Evolutionary conservation across 768 basidiomycete species (phyloP).

Genomic region (Boletus sp.): DNA sequence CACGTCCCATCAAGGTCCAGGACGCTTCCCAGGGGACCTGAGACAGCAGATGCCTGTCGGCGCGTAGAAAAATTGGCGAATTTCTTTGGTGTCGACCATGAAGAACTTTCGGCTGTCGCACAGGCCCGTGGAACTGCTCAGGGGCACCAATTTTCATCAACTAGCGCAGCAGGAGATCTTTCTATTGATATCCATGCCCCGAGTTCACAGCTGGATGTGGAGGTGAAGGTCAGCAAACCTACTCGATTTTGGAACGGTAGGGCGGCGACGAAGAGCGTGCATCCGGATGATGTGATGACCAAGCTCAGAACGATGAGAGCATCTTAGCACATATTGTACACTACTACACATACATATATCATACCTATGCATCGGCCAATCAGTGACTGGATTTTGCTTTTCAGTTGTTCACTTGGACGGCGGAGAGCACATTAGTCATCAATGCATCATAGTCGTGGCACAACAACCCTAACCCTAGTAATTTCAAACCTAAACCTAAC

Average conservation of each 20-base stretch:
- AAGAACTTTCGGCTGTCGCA: constrained; percentile 1
- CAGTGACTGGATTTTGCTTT: too few species aligned
- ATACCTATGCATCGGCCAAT: too few species aligned
- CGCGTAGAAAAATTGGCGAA: constrained; percentile 14
- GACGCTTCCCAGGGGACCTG: background rate
- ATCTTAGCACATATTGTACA: constrained; percentile 1
- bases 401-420: too few species aligned
- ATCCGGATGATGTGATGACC: constrained; percentile 43
- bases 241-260: constrained; percentile 41
- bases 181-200: background rate
- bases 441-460: background rate
- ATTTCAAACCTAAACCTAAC: constrained; percentile 30
- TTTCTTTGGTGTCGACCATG: constrained; percentile 17
- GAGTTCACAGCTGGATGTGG: constrained; percentile 27
- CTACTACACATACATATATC: too few species aligned
- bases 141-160: background rate
- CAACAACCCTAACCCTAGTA: constrained; percentile 22
- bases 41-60: constrained; percentile 5
- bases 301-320: constrained; percentile 44
- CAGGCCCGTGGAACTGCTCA: background rate
- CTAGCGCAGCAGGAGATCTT: constrained; percentile 2
- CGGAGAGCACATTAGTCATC: constrained; percentile 8
- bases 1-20: background rate
- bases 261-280: constrained; percentile 31
- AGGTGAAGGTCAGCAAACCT: constrained; percentile 39